These are phyloP conservation scores for Xylariaceae sp. DNA, from an alignment of 2,329 filamentous ascomycete genomes.

Conservation along the genomic window DNA sequence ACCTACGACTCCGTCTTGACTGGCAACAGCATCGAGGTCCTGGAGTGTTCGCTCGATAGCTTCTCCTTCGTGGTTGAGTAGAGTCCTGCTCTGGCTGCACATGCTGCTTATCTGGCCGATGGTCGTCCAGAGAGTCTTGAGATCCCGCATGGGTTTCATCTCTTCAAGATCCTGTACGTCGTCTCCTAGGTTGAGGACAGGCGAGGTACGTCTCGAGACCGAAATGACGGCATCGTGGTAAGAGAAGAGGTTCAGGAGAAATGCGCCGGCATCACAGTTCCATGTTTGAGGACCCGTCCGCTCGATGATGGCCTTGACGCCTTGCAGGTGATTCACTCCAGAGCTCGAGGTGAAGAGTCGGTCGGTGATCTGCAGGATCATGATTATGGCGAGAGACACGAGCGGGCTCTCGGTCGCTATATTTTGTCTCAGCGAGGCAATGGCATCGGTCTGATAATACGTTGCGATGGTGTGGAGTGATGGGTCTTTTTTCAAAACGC, in stretches of 20 bases:
- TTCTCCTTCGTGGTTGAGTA: conserved; percentile 11
- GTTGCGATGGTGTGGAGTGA: conserved; percentile 23
- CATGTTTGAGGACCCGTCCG: conserved; percentile 15
- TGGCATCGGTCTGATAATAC: conserved; percentile 23
- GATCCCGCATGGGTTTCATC: conserved; percentile 4
- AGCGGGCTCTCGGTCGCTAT: conserved; percentile 23
- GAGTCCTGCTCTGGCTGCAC: not conserved
- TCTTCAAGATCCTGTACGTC: conserved; percentile 20
- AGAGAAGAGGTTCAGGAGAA: conserved; percentile 30
- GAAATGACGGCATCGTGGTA: conserved; percentile 32
- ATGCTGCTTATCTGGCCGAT: conserved; percentile 17
- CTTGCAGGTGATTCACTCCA: conserved; percentile 29
- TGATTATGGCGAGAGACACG: conserved; percentile 30
- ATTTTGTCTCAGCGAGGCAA: conserved; percentile 22
- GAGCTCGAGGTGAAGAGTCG: conserved; percentile 29
- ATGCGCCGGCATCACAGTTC: conserved; percentile 24
- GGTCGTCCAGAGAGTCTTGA: conserved; percentile 10
- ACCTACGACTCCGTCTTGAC: conserved; percentile 17
- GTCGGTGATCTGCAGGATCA: conserved; percentile 32
- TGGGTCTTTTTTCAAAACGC: conserved; percentile 24
- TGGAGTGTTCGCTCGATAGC: conserved; percentile 5
- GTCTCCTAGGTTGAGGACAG: conserved; percentile 21
- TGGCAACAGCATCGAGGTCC: not conserved
- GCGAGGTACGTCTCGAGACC: conserved; percentile 26
- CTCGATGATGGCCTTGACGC: conserved; percentile 30